Evolutionary conservation across 176 grass and related monocot species (phyloP).

Genomic region (Rhynchospora tenuis): DNA sequence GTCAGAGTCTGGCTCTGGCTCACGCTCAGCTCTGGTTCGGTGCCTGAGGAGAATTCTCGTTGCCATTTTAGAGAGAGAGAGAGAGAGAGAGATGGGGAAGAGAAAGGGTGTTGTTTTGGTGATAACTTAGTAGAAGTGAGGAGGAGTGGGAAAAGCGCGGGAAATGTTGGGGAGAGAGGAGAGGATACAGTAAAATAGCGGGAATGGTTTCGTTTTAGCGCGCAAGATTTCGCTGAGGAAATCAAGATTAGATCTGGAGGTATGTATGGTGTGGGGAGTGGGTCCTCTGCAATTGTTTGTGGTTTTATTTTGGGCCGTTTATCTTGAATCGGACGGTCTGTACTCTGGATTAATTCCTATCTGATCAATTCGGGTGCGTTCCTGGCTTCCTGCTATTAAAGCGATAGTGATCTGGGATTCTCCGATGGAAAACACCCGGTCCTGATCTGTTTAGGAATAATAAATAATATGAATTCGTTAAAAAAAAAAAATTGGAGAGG

Average conservation of each 20-base stretch:
- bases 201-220: conserved; percentile 32
- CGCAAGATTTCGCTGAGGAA: not conserved
- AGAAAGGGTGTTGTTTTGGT: not conserved
- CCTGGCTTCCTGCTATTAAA: not conserved
- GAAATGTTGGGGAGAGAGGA: not conserved
- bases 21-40: conserved; percentile 34
- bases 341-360: not conserved
- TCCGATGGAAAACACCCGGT: not conserved
- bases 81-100: not conserved
- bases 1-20: not conserved
- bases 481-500: too few species aligned
- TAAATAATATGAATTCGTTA: too few species aligned
- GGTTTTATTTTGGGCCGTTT: not conserved
- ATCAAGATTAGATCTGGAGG: not conserved
- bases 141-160: not conserved
- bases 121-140: not conserved
- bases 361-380: not conserved
- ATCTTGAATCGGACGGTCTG: not conserved
- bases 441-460: not conserved
- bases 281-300: not conserved
- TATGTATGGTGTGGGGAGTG: not conserved
- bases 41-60: conserved; percentile 25
- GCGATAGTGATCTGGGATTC: not conserved
- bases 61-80: conserved; percentile 14
- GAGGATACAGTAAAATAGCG: not conserved